Base-by-base conservation (phyloP, 140 eudicot genomes). In the Anethum foeniculum region DNA sequence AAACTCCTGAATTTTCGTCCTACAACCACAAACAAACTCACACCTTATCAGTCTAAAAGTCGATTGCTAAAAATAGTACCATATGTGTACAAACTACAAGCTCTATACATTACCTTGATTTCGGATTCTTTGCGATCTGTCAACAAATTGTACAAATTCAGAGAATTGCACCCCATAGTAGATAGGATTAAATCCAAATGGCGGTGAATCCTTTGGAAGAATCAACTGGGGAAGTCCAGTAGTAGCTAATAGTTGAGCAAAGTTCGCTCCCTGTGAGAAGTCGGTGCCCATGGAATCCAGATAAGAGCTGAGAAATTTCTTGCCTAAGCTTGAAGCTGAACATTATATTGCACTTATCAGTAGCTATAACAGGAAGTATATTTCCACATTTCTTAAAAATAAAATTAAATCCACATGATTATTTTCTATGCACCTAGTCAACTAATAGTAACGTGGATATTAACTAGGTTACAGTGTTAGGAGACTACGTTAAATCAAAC, bases 211-310 rank as follows among this genome's bases (percentile, higher is more conserved):
- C 90, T 28, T 81, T 8, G 77, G 82, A 7, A 87, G 83, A 13
- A 94, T 77, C 39, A 86, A 34, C 47, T 89, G 82, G 25, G 79
- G 92, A 32, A 91, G 86, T 60, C 85, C 49, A 38, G 90, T 85
- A 51, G 96, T 84, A 0, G 98, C 86, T 62, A 90, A 90, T 1
- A 88, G 88, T 0, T 90, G 86, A 0, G 98, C 97, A 46, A 93
- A 91, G 72, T 93, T 91, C 39, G 96, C 92, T 52, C 97, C 98
- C 13, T 90, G 92, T 44, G 79, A 82, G 79, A 77, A 91, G 85
- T 86, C 89, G 0, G 97, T 46, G 9, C 96, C 93, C 14, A 93
- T 41, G 30, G 98, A 76, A 54, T 93, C 90, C 65, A 91, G 77
- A 65, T 81, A 88, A 5, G 98, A 85, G 68, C 87, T 85, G 72